Percentiles rank a stretch among this genome's conserved stretches.
phyloP scores from a whole-genome alignment of 73 alveolate species.

The Tetrahymena malaccensis region DNA sequence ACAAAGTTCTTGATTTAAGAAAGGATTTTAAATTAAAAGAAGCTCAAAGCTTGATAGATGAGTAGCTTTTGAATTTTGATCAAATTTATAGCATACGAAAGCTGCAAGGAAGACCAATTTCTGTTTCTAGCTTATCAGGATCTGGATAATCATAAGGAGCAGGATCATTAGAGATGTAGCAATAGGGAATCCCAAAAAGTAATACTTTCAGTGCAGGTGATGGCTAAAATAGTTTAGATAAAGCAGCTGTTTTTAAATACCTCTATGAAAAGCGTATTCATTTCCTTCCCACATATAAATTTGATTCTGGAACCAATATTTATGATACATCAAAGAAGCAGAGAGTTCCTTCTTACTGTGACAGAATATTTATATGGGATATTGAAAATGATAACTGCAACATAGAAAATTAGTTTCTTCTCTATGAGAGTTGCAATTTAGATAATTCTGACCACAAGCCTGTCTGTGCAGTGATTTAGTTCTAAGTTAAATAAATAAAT shows the following conservation, averaged over 20 bases:
- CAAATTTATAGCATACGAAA: neutral
- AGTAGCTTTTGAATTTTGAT: neutral
- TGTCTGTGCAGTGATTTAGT: neutral
- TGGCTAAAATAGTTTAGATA: constrained; percentile 58
- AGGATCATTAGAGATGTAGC: neutral
- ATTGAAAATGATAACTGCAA: neutral
- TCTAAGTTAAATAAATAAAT: neutral
- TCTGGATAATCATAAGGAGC: neutral
- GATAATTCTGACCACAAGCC: neutral
- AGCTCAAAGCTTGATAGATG: neutral
- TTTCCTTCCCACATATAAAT: constrained; percentile 93
- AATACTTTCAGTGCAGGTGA: constrained; percentile 41
- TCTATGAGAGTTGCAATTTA: neutral
- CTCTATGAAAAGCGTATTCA: constrained; percentile 69
- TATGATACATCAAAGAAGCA: constrained; percentile 75
- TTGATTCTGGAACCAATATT: constrained; percentile 48
- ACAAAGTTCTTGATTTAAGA: neutral
- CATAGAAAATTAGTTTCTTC: neutral
- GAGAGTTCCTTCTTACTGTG: constrained; percentile 94
- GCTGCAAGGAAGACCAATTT: neutral
- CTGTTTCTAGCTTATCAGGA: neutral
- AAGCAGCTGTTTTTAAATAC: constrained; percentile 72
- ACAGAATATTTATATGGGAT: constrained; percentile 61
- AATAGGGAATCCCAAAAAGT: constrained; percentile 36
- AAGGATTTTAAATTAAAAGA: neutral